Base-by-base conservation (phyloP, 371 early-diverging fungal genomes). In the Circinella minor region DNA sequence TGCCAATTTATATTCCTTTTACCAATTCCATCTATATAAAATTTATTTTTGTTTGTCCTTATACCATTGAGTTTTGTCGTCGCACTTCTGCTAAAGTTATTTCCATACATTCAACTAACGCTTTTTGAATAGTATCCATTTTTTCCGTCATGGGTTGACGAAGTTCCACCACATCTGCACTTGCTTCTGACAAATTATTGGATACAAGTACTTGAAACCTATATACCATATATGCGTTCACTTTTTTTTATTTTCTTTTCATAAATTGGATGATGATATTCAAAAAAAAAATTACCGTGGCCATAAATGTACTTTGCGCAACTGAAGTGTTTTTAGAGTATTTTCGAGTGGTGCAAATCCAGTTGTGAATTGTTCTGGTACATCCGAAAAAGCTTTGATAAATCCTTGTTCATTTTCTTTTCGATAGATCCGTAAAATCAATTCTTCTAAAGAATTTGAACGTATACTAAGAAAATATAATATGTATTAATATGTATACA, bases 321-420 rank as follows among this genome's bases (percentile, higher is more conserved):
- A 71, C 17, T 89, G 91, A 6, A 98, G 88, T 5, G 86, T 78
- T 71, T 94, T 94, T 68, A 98, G 76, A 4, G 89, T 89, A 71
- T 90, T 92, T 71, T 98, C 96, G 4, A 98, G 80, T 27, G 95
- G 95, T 18, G 94, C 87, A 69, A 97, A 94, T 13, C 94, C 92
- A 27, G 83, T 71, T 0, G 84, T 83, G 67, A 95, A 92, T 0
- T 86, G 66, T 63, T 94, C 94, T 11, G 98, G 95, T 34, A 83
- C 77, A 65, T 98, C 98, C n/a, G 95, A 93, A 60, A 98, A 91
- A 1, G 97, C 99, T 71, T 97, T 96, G 74, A 98, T 93, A 68
- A 97, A 98, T 1, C 94, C 96, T 59, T 88, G 79, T 72, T 90
- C 81, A 76, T 97, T 98, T 17, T 88, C 80, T 64, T 93, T 87